These are phyloP conservation scores for Diaporthe sp. DNA, from an alignment of 2,329 filamentous ascomycete genomes.

Conservation along the genomic window DNA sequence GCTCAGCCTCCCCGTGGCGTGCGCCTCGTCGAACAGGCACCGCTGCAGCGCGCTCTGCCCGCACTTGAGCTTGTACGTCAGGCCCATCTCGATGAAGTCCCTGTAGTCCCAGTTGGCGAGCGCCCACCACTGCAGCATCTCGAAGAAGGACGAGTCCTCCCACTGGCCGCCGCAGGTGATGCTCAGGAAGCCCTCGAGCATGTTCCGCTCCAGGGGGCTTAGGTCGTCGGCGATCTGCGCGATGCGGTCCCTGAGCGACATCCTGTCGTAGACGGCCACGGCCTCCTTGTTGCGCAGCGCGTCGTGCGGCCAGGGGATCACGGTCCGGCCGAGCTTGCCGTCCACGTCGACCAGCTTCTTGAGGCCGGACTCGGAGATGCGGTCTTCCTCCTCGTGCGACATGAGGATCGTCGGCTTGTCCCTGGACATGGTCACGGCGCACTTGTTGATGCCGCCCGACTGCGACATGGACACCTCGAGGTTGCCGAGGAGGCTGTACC, in stretches of 20 bases:
- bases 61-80: constrained; percentile 57
- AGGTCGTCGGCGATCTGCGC: constrained; percentile 54
- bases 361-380: constrained; percentile 51
- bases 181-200: constrained; percentile 57
- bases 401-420: constrained; percentile 44
- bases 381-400: constrained; percentile 58
- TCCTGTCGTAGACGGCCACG: constrained; percentile 51
- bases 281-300: constrained; percentile 50
- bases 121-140: constrained; percentile 64
- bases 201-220: constrained; percentile 55
- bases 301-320: constrained; percentile 58
- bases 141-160: constrained; percentile 59
- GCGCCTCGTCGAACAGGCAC: constrained; percentile 59
- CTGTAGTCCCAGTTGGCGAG: constrained; percentile 56
- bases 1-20: constrained; percentile 52
- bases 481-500: constrained; percentile 59
- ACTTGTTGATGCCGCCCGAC: constrained; percentile 55
- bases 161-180: constrained; percentile 58
- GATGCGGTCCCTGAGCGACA: constrained; percentile 59
- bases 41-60: constrained; percentile 62
- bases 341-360: constrained; percentile 62
- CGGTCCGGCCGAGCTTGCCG: constrained; percentile 52
- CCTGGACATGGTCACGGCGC: constrained; percentile 50
- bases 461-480: constrained; percentile 55
- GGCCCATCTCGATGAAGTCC: constrained; percentile 55